phyloP scores from a whole-genome alignment of 768 basidiomycete genomes.

The Mycena kentingensis region DNA sequence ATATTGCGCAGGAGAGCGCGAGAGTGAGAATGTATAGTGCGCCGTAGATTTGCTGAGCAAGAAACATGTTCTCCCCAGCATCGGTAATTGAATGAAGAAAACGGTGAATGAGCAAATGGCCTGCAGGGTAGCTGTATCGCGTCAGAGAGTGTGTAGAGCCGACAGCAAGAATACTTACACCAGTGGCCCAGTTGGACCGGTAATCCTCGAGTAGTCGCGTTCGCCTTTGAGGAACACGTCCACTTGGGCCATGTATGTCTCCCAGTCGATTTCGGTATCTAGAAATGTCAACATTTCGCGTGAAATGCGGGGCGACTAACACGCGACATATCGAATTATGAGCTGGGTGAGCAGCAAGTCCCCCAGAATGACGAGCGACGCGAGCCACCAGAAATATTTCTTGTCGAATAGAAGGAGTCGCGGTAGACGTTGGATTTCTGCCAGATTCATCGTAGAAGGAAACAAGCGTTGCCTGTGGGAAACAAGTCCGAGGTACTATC shows the following conservation, averaged over 20 bases:
- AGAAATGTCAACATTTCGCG: slow-evolving; percentile 28
- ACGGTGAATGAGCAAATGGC: slow-evolving; percentile 84
- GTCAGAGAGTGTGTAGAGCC: slow-evolving; percentile 1
- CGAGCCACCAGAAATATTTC: slow-evolving; percentile 70
- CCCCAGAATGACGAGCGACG: slow-evolving; percentile 63
- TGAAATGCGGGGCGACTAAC: slow-evolving; percentile 1
- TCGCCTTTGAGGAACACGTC: slow-evolving; percentile 79
- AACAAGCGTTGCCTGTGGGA: too few relatives aligned
- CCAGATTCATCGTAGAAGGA: too few relatives aligned
- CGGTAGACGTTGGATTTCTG: slow-evolving; percentile 17
- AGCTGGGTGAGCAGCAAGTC: slow-evolving; percentile 80
- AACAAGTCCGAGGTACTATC: too few relatives aligned
- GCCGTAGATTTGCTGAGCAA: slow-evolving; percentile 81
- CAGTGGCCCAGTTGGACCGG: slow-evolving; percentile 89
- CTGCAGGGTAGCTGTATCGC: slow-evolving; percentile 82
- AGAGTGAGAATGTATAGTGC: slow-evolving; percentile 71
- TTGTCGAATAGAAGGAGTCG: slow-evolving; percentile 40
- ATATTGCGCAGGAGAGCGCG: slow-evolving; percentile 66
- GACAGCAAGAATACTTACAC: slow-evolving; percentile 57
- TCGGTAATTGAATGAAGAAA: slow-evolving; percentile 66
- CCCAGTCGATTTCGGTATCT: slow-evolving; percentile 99
- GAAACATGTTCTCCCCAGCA: slow-evolving; percentile 55
- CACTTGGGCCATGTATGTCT: slow-evolving; percentile 92
- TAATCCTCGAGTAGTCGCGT: slow-evolving; percentile 76
- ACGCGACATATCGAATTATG: slow-evolving; percentile 60